Percentiles rank a stretch among this genome's conserved stretches.
Evolutionary conservation across 176 grass and related monocot genomes (phyloP).

Genomic region (Miscanthus lutarioriparius): DNA sequence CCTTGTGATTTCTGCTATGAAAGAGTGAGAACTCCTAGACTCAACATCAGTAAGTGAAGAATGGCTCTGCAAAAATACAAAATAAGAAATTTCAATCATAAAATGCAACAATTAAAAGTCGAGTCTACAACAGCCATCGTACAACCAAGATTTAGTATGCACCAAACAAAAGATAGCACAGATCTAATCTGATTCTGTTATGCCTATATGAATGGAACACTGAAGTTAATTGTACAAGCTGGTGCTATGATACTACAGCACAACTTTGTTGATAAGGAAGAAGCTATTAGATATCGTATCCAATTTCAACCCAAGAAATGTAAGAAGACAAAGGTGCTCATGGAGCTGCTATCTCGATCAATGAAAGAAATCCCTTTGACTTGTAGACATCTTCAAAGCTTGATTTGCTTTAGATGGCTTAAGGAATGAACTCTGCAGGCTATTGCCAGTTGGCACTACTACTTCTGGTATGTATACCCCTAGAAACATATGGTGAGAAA

Average conservation of each 20-base stretch:
- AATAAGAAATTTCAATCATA: too few relatives aligned
- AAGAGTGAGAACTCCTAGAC: too few relatives aligned
- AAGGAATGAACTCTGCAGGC: conserved; percentile 41
- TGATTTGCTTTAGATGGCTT: conserved; percentile 54
- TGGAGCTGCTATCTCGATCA: conserved; percentile 52
- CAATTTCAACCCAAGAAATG: too few relatives aligned
- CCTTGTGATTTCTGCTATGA: too few relatives aligned
- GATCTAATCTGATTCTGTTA: not conserved
- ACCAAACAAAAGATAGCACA: not conserved
- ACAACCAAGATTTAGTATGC: not conserved
- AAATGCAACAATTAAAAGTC: too few relatives aligned
- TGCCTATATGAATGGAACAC: not conserved
- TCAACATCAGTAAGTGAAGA: too few relatives aligned
- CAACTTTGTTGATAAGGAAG: not conserved
- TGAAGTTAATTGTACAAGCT: not conserved
- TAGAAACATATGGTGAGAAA: conserved; percentile 36
- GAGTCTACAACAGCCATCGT: too few relatives aligned
- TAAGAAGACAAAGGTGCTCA: too few relatives aligned
- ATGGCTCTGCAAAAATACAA: too few relatives aligned
- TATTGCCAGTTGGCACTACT: conserved; percentile 8
- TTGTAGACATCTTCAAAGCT: conserved; percentile 56
- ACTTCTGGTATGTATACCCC: conserved; percentile 27
- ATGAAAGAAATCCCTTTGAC: conserved; percentile 46
- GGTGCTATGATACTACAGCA: not conserved
- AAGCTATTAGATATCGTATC: conserved; percentile 7